A percentile compares a stretch with the other conserved stretches of the same genome.
Conservation (phyloP, 179 eudicot genomes). For the Spinacia oleracea region DNA sequence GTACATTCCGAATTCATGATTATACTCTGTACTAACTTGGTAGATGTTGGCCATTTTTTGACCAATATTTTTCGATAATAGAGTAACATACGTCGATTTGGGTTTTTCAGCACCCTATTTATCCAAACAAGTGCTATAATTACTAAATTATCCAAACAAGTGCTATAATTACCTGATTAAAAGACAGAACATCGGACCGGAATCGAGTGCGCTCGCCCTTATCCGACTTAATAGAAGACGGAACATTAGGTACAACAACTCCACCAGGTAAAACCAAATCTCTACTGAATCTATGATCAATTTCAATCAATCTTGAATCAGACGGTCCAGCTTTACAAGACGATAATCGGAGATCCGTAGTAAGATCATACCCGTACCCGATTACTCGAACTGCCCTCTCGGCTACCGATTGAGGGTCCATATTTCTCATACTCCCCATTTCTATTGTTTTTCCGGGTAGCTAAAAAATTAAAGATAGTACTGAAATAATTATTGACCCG, state of each 20-base stretch:
- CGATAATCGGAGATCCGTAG: conserved; percentile 62
- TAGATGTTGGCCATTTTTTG: too few relatives aligned
- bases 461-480: neutral
- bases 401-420: conserved; percentile 77
- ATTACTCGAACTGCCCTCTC: conserved; percentile 78
- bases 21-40: too few relatives aligned
- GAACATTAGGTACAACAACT: conserved; percentile 53
- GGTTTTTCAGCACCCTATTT: too few relatives aligned
- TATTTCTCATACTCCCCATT: conserved; percentile 35
- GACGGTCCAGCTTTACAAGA: conserved; percentile 66
- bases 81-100: too few relatives aligned
- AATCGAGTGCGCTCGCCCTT: conserved; percentile 93
- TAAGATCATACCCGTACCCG: conserved; percentile 76
- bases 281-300: conserved; percentile 44
- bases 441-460: neutral
- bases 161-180: conserved; percentile 59
- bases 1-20: too few relatives aligned
- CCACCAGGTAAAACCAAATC: conserved; percentile 79
- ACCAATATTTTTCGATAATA: too few relatives aligned
- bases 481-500: neutral
- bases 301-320: conserved; percentile 61
- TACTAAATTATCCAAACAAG: too few relatives aligned
- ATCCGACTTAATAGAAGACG: conserved; percentile 73
- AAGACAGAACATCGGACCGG: conserved; percentile 76
- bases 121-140: too few relatives aligned